Evolutionary conservation across 805 yeast species (phyloP).

Genomic region (Isabelozyma pseudorhagii): DNA sequence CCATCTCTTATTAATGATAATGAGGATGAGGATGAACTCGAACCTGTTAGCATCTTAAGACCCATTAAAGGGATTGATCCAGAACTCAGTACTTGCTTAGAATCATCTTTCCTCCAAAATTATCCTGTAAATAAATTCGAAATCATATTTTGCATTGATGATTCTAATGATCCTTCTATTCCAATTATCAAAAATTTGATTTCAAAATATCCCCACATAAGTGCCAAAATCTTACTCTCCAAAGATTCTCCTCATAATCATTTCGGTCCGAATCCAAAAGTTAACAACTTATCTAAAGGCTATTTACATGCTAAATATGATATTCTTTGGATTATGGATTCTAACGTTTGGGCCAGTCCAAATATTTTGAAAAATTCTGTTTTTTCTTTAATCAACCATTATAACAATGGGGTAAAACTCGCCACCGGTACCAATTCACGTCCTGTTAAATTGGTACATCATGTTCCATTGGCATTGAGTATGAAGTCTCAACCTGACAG

Average conservation of each 20-base stretch:
- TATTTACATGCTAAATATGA: constrained; percentile 66
- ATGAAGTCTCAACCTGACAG: constrained; percentile 10
- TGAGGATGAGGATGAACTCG: constrained; percentile 10
- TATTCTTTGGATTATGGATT: constrained; percentile 80
- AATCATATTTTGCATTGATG: constrained; percentile 73
- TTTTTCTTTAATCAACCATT: constrained; percentile 42
- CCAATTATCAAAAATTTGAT: constrained; percentile 52
- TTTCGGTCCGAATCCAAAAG: constrained; percentile 86
- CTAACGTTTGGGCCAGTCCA: constrained; percentile 76
- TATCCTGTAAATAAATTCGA: constrained; percentile 63
- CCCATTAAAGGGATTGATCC: constrained; percentile 86
- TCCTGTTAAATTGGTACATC: constrained; percentile 71
- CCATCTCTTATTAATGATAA: constrained; percentile 6
- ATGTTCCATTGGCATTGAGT: constrained; percentile 66
- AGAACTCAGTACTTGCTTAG: constrained; percentile 64
- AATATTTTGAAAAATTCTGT: constrained; percentile 67
- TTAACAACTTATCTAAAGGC: constrained; percentile 83
- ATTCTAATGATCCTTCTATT: constrained; percentile 59
- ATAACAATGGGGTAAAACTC: constrained; percentile 46
- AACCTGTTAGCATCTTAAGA: constrained; percentile 67
- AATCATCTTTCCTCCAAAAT: constrained; percentile 63
- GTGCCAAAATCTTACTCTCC: constrained; percentile 54
- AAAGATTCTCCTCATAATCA: constrained; percentile 35
- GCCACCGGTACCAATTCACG: constrained; percentile 19
- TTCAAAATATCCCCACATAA: constrained; percentile 50